Evolutionary conservation across 202 grass and related monocot species (phyloP), one percentile per base, ranked within the genome.

Genomic region (Zoysia matrella): DNA sequence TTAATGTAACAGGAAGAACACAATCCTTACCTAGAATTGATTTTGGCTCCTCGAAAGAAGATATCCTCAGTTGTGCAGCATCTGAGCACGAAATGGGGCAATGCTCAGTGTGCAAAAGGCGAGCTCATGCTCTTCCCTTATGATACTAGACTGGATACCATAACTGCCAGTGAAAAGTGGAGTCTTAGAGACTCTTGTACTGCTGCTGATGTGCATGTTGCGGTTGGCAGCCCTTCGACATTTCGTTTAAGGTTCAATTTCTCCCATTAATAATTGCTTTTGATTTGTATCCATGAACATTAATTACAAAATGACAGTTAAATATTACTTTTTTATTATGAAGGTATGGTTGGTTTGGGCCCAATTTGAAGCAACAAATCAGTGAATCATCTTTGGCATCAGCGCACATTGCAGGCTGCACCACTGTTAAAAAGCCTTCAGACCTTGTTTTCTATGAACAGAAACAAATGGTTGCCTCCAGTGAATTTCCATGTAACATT

Each of bases 31-130:
- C 81, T 99, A 73, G 96, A 99, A 85, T 86, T 99, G 81, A 96
- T 76, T 86, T 69, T 99, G 80, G 77, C 89, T 85, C 89, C 85
- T 65, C 77, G 88, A 74, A 99, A 99, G 87, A 99, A 94, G 84
- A 94, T 99, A 69, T 96, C 96, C 64, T 99, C 96, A 82, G 84
- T 99, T 81, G 83, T 99, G 73, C 94, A 94, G 79, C 96, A 99
- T 85, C 75, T 99, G 52, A 88, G 84, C 64, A 83, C 86, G 75
- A 96, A 96, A 87, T 96, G 93, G 96, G 88, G 85, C 52, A 80
- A 54, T 77, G 91, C 82, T 70, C 85, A 79, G 49, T 83, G 79
- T 45, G 83, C 87, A 80, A 74, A 80, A 83, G 91, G 93, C 61
- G 87, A 80, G 11, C 93, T 96, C 43, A 84, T 90, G 83, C 87